These are phyloP conservation scores for Suillus spraguei DNA, from an alignment of 768 basidiomycete genomes.

Conservation along the genomic window DNA sequence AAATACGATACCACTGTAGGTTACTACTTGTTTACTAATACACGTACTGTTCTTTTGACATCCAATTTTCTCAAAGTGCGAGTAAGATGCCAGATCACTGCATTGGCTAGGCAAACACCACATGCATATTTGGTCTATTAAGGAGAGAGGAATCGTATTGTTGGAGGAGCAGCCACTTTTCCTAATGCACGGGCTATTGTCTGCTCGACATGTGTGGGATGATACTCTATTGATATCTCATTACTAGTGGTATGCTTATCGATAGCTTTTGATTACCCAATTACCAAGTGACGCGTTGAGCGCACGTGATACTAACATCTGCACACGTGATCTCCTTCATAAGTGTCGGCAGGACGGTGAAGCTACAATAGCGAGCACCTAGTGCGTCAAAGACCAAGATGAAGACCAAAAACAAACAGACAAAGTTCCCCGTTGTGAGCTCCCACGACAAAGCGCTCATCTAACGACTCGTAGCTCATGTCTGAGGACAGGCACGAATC, in stretches of 20 bases:
- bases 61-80: not conserved
- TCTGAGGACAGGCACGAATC: constrained; percentile 76
- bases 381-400: constrained; percentile 36
- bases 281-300: not conserved
- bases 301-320: not conserved
- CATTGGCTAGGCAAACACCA: not conserved
- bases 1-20: not conserved
- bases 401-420: constrained; percentile 92
- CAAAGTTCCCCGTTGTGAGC: constrained; percentile 89
- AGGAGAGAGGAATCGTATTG: not conserved
- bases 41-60: not conserved
- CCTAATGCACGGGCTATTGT: not conserved
- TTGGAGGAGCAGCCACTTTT: not conserved
- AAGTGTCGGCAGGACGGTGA: not conserved
- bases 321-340: not conserved
- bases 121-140: not conserved
- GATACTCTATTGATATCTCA: not conserved
- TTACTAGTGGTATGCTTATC: not conserved
- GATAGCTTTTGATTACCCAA: no score
- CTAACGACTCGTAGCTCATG: constrained; percentile 13
- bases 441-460: constrained; percentile 1
- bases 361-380: not conserved
- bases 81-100: not conserved
- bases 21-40: not conserved
- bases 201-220: not conserved